Base-by-base conservation (phyloP, 352 stramenopile species). In the Pythium rhizo-oryzae region DNA sequence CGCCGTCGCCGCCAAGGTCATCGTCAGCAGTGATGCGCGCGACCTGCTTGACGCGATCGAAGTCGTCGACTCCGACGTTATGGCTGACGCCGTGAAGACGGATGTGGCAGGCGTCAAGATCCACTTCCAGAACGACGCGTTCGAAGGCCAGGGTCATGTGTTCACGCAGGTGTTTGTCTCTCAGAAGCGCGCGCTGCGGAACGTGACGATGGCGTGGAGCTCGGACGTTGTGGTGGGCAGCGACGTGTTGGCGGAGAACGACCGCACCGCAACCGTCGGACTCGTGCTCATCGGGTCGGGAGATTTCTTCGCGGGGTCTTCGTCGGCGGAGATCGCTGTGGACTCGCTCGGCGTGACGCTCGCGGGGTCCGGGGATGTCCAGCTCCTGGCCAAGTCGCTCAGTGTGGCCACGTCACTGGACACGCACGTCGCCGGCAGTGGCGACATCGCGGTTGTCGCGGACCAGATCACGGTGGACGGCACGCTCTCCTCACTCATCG, bases 131-230 rank as follows among this genome's bases (percentile, higher is more conserved):
- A 54, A 71, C 56, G 41, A 65, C 23, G 50, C 54, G 21, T 49
- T 63, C 15, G 60, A 78, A 35, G 65, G 68, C 16, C 57, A 65
- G 18, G 72, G 77, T 0, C 65, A 74, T 23, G 49, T 84, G 53
- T 65, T 74, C 28, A 84, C 72, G 23, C 60, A 76, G 28, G 66
- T 84, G 13, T 60, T 69, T 8, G 43, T 84, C 4, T 51, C 61
- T 3, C 67, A 61, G 9, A 57, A 63, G 6, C 65, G 72, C 39
- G 12, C 54, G 18, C 44, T 84, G 24, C 69, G 55, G 50, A 35
- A 69, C 64, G 49, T 63, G 37, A 43, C 24, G 13, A 24, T 59
- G 41, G 37, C 50, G 23, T 28, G 46, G 62, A 61, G 53, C 9
- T 62, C 68, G 23, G 72, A 79, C 58, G 59, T 77, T 12, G 64